Evolutionary conservation across 2,329 filamentous ascomycete genomes (phyloP).

Genomic region (Periconia macrospinosa): DNA sequence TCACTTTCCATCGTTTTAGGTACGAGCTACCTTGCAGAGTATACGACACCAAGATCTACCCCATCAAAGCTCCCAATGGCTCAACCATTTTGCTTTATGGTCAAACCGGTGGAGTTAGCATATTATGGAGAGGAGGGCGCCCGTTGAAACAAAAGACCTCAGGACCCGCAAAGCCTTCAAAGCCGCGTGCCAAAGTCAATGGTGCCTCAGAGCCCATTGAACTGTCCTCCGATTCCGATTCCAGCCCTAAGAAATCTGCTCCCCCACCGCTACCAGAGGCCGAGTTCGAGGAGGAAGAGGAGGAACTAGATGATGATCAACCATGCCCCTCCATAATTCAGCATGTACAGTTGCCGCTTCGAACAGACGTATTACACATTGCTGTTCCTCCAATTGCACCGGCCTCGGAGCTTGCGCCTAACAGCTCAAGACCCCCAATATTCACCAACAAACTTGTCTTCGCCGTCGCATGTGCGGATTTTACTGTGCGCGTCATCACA

Average conservation of each 20-base stretch:
- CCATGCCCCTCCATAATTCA: constrained; percentile 59
- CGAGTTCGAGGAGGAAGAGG: constrained; percentile 58
- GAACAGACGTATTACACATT: constrained; percentile 56
- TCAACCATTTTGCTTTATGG: constrained; percentile 64
- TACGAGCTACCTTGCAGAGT: constrained; percentile 63
- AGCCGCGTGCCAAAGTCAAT: constrained; percentile 43
- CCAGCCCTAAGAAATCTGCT: constrained; percentile 42
- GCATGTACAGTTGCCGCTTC: constrained; percentile 58
- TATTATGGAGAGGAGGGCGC: constrained; percentile 63
- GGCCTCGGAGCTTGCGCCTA: constrained; percentile 30
- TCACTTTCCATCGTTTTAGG: constrained; percentile 40
- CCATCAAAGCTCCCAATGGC: constrained; percentile 61
- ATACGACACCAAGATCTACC: constrained; percentile 60
- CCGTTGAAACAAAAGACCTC: constrained; percentile 44
- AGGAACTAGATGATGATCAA: constrained; percentile 59
- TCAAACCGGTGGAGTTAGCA: constrained; percentile 59
- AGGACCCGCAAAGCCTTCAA: constrained; percentile 30
- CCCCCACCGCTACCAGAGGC: constrained; percentile 26
- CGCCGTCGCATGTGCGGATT: constrained; percentile 59
- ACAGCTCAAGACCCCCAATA: constrained; percentile 48
- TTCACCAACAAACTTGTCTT: constrained; percentile 57
- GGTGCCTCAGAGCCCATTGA: constrained; percentile 53
- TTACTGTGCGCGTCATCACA: constrained; percentile 57
- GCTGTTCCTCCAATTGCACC: constrained; percentile 50
- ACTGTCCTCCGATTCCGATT: constrained; percentile 61